Percentiles rank a stretch among this genome's conserved stretches.
Conservation (phyloP, 1,284 basidiomycete species). For the Cerioporus squamosus region DNA sequence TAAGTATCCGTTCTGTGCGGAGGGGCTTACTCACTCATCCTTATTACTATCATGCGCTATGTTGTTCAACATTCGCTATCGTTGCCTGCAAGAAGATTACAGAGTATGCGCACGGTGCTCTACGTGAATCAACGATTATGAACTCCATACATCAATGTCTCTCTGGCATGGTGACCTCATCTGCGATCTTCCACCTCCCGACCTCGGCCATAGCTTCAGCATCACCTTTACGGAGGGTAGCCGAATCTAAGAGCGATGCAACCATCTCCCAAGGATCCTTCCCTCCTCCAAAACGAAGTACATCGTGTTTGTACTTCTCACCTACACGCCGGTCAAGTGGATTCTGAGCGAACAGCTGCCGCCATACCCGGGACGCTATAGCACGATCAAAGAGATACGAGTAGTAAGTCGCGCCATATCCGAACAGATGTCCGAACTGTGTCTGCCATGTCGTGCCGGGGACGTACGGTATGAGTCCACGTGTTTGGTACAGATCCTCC, state of each 20-base stretch:
- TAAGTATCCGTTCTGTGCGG: too few relatives aligned
- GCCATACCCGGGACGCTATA: conserved; percentile 91
- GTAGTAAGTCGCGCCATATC: conserved; percentile 98
- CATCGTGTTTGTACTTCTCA: conserved; percentile 79
- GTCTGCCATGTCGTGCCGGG: conserved; percentile 90
- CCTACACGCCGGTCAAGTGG: conserved; percentile 71
- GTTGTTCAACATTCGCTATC: too few relatives aligned
- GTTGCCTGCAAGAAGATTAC: too few relatives aligned
- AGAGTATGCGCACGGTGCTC: too few relatives aligned
- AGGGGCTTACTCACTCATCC: too few relatives aligned
- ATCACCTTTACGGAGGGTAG: conserved; percentile 71
- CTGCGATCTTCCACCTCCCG: conserved; percentile 84
- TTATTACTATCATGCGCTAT: too few relatives aligned
- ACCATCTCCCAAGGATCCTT: conserved; percentile 96
- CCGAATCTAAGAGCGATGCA: conserved; percentile 69
- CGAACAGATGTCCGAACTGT: conserved; percentile 94
- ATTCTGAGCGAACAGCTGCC: conserved; percentile 68
- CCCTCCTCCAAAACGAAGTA: conserved; percentile 86
- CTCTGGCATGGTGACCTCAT: conserved; percentile 46
- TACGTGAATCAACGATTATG: too few relatives aligned
- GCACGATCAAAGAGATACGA: conserved; percentile 96
- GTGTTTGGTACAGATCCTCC: conserved; percentile 65
- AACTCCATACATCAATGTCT: conserved; percentile 25
- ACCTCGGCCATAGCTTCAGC: conserved; percentile 87
- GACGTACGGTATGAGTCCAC: conserved; percentile 83